Conservation (phyloP, 2,329 filamentous ascomycete species). For the Huntiella decipiens region DNA sequence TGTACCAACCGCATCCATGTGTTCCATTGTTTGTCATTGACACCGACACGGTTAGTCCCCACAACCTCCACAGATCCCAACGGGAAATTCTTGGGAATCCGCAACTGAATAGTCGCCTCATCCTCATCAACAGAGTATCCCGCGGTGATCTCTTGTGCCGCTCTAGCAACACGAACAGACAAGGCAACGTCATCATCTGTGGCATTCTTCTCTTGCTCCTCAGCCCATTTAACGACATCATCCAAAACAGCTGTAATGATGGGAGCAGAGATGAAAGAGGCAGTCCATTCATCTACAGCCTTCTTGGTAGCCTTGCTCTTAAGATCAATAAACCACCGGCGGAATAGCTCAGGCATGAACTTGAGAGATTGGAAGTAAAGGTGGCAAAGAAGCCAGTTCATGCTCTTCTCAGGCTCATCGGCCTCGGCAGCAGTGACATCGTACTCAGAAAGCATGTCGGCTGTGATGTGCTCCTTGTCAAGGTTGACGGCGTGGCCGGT, state of each 20-base stretch:
- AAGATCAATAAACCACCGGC: constrained; percentile 68
- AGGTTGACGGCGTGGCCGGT: constrained; percentile 56
- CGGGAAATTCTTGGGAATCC: constrained; percentile 64
- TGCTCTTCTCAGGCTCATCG: constrained; percentile 43
- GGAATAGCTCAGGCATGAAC: constrained; percentile 59
- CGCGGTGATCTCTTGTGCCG: constrained; percentile 59
- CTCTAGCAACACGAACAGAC: constrained; percentile 49
- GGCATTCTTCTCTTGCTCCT: constrained; percentile 27
- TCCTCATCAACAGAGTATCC: constrained; percentile 79
- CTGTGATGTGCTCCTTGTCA: constrained; percentile 43
- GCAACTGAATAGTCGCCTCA: constrained; percentile 63
- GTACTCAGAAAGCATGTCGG: constrained; percentile 35
- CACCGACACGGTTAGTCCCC: constrained; percentile 64
- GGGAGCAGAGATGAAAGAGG: constrained; percentile 59
- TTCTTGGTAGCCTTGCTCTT: constrained; percentile 63
- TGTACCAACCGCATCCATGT: constrained; percentile 77
- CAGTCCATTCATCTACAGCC: constrained; percentile 68
- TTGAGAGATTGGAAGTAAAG: constrained; percentile 69
- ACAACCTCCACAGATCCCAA: constrained; percentile 59
- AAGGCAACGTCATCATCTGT: constrained; percentile 34
- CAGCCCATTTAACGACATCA: constrained; percentile 49
- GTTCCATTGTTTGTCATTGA: constrained; percentile 83
- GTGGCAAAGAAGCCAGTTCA: constrained; percentile 69
- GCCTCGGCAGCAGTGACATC: constrained; percentile 32
- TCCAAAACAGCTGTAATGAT: constrained; percentile 47